Evolutionary conservation across 2,329 filamentous ascomycete species (phyloP), one percentile per base, ranked within the genome.

Genomic region (Penicillium freii): DNA sequence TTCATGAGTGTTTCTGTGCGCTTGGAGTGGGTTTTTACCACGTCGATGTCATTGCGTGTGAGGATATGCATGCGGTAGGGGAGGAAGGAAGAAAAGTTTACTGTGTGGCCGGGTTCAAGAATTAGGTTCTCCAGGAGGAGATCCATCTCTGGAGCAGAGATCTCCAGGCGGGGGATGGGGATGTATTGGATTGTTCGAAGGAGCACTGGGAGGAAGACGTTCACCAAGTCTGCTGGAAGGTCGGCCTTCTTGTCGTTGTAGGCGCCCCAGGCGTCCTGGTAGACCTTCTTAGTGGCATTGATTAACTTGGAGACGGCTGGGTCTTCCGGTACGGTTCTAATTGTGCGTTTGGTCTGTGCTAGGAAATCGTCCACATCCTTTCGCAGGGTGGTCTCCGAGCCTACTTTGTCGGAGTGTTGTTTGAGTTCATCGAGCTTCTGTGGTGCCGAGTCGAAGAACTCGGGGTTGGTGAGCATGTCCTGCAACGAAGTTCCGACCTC

Each of bases 81-180:
- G 1, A 97, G 81, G 79, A 97, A 97, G 0, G 92, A 96, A 3
- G 89, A 91, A 60, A 88, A 80, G 71, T 96, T 93, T 66, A 96
- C 82, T 0, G 91, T 95, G 56, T 82, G 82, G 7, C 93, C 93
- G 0, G 93, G 93, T 69, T 97, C 91, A 33, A 97, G 81, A 58
- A 97, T 89, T 33, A 97, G 80, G 62, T 96, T 97, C 70, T 97
- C 93, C 2, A 97, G 78, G 1, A 97, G 78, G 5, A 97, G 82
- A 66, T 97, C 92, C 54, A 96, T 81, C 34, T 90, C 86, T 0
- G 92, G 92, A 4, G 88, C 89, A 0, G 90, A 89, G 5, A 97
- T 80, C 73, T 97, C 93, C n/a, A 97, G 75, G 5, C 93, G 87
- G 0, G 92, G 92, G 51, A 97, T 94, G 0, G 93, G 93, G 4